These are phyloP conservation scores for Taiozyma sp. DNA, from an alignment of 1,139 yeast genomes.

Conservation along the genomic window DNA sequence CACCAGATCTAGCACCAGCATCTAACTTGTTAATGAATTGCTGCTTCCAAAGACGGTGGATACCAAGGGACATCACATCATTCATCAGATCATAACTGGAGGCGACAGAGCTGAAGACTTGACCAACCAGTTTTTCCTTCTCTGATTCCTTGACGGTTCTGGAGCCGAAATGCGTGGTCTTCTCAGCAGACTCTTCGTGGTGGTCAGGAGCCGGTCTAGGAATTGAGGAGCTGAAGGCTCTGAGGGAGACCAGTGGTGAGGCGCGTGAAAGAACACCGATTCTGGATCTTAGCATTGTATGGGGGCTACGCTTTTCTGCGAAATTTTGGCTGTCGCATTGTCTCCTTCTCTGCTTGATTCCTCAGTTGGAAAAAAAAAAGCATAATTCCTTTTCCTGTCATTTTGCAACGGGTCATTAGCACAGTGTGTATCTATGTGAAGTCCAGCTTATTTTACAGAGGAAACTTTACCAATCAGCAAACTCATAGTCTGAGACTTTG, in stretches of 20 bases:
- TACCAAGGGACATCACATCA: conserved; percentile 95
- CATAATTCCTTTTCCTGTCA: too few relatives aligned
- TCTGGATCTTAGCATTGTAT: background rate
- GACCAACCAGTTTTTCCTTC: conserved; percentile 82
- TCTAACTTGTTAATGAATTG: conserved; percentile 85
- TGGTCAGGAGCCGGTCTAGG: background rate
- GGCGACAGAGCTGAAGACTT: conserved; percentile 93
- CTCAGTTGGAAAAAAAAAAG: too few relatives aligned
- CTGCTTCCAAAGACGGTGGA: conserved; percentile 92
- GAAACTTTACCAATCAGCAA: too few relatives aligned
- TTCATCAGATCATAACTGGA: conserved; percentile 94
- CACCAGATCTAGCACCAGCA: conserved; percentile 91
- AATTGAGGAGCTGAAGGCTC: background rate
- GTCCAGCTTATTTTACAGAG: too few relatives aligned
- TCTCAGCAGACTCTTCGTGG: conserved; percentile 4
- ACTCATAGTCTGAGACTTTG: too few relatives aligned
- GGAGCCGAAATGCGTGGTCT: conserved; percentile 90
- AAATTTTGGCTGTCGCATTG: background rate
- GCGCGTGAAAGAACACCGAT: background rate
- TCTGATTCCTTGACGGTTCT: conserved; percentile 74
- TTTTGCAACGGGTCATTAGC: too few relatives aligned
- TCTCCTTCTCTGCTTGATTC: background rate
- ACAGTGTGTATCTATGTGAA: too few relatives aligned
- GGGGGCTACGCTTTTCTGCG: background rate
- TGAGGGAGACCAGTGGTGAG: background rate